Base-by-base conservation (phyloP, 202 grass and related monocot genomes). In the Schoenoplectus triqueter region DNA sequence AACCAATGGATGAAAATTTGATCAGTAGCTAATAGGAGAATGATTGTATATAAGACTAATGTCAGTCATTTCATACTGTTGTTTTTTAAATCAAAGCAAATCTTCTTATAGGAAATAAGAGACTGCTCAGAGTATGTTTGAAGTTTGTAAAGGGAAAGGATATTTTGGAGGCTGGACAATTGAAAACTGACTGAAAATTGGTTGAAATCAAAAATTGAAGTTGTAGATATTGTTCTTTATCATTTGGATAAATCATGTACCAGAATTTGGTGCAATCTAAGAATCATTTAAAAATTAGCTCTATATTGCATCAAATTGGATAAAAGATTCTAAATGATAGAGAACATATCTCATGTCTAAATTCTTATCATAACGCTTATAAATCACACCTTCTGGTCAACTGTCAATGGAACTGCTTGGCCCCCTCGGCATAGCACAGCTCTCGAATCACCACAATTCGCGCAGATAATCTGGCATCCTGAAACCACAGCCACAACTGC, bases 371-470 rank as follows among this genome's bases (percentile, higher is more conserved):
- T 52, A 22, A 48, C 48, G 2, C 18, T 80, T 82, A 73, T 14
- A 85, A 10, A 6, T 68, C 44, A 10, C 54, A 89, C 88, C 88
- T 89, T 89, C 62, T 86, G 84, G 68, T 89, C 88, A 42, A 80
- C 10, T 46, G 88, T 89, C 67, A 89, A 78, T 40, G 80, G 88
- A 13, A 89, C 69, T 22, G 79, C 75, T 79, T 89, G 84, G 66
- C 42, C 80, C 31, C 84, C 69, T 78, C 84, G 84, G 60, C 88
- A 89, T 59, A 89, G 88, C 65, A 89, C 21, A 10, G 88, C 88
- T 81, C 88, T 89, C 6, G 88, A 89, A 68, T 89, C 88, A 44
- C 88, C 88, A 86, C 88, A 89, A 79, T 89, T 89, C n/a, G 88
- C 84, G 71, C 79, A 82, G 10, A 89, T 86, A 19, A 89, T 89